Base-by-base conservation (phyloP, 164 flowering plant species). In the Aristolochia fimbriata region DNA sequence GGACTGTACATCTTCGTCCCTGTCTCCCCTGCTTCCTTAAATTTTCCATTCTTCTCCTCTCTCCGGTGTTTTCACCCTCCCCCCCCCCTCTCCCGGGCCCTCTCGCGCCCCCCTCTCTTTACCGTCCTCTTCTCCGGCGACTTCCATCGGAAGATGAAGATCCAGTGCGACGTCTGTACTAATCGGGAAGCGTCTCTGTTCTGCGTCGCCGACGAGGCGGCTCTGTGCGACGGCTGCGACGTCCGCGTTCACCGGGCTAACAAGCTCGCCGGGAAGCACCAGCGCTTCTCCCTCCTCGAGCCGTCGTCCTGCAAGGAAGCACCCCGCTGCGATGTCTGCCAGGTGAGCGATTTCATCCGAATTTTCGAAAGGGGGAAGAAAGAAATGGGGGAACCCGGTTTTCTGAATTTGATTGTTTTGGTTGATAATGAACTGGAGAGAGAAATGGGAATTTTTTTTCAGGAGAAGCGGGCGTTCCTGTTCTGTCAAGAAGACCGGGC, bases 401-500 rank as follows among this genome's bases (percentile, higher is more conserved):
- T 49, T 15, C 19, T 15, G 20, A 6, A 49, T 49, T 17, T 10
- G 43, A 37, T 37, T 37, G 12, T 37, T 37, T 37, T 7, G 43
- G 11, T 37, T 37, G 43, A 37, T n/a, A n/a, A n/a, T 37, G 12
- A 37, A 37, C 10, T 37, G 30, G 15, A 4, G 52, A 21, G 22
- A 49, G 19, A 2, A 23, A 52, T 52, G 23, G 30, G 20, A 23
- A 14, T 3, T 51, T 15, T 6, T 10, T 22, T 49, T 2, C 30
- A 91, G 96, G 91, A 91, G 61, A 84, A 70, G 61, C 67, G 87
- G 43, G 98, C 87, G n/a, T 81, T 92, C 61, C 65, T 87, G 70
- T 92, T 92, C 67, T 92, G 98, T 58, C 84, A 78, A 59, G 85
- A 92, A 59, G 98, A 92, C 69, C 71, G 96, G 57, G 95, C 98